Evolutionary conservation across 192 early-diverging fungal species (phyloP).

Genomic region (Coemansia sp.): DNA sequence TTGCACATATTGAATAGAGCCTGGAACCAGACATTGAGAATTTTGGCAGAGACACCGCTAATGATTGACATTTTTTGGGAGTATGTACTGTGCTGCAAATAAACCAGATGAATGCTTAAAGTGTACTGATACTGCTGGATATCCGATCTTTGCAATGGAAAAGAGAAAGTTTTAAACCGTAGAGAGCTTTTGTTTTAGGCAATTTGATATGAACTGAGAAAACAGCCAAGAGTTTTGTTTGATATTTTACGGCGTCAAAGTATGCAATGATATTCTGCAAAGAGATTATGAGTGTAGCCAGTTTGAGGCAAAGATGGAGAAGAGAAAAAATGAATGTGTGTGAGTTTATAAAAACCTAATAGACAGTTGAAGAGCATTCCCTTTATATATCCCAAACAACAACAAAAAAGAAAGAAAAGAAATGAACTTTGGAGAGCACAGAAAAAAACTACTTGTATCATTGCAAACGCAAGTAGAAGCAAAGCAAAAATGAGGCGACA

Average conservation of each 20-base stretch:
- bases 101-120: no score
- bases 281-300: background rate
- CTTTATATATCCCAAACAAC: conserved; percentile 7
- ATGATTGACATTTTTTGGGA: conserved; percentile 17
- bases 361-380: background rate
- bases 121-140: no score
- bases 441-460: conserved; percentile 1
- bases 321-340: background rate
- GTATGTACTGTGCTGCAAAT: no score
- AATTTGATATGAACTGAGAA: no score
- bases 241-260: no score
- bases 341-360: background rate
- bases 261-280: no score
- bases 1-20: conserved; percentile 30
- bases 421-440: background rate
- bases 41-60: conserved; percentile 10
- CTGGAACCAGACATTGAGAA: conserved; percentile 23
- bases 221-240: no score
- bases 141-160: no score
- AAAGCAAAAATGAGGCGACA: conserved; percentile 1
- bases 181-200: no score
- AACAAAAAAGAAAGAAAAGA: background rate
- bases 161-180: no score
- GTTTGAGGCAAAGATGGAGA: background rate
- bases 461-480: conserved; percentile 4